A percentile compares a stretch with the other conserved stretches of the same genome.
phyloP scores from a whole-genome alignment of 2,329 filamentous ascomycete species.

The Dothideomycetes sp. region DNA sequence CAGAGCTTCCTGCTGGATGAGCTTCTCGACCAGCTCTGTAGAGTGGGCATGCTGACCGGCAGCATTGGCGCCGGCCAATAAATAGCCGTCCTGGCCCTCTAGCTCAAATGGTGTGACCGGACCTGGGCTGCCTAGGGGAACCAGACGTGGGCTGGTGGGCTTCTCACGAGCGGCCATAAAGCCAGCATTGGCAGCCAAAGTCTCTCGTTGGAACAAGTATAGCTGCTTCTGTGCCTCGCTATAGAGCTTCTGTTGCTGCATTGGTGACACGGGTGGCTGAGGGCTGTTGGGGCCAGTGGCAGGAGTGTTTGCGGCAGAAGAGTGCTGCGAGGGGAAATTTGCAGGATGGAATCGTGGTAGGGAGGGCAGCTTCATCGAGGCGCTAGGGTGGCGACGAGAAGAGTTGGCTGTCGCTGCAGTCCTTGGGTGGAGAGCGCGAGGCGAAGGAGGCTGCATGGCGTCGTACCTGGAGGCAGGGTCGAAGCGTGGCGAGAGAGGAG shows the following conservation, averaged over 20 bases:
- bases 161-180: constrained; percentile 18
- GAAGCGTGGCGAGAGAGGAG: constrained; percentile 22
- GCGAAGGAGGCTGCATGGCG: constrained; percentile 18
- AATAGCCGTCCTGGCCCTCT: constrained; percentile 32
- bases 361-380: constrained; percentile 33
- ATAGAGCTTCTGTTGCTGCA: constrained; percentile 31
- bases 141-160: constrained; percentile 37
- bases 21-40: constrained; percentile 34
- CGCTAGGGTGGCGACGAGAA: constrained; percentile 23
- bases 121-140: constrained; percentile 39
- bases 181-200: constrained; percentile 17
- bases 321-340: constrained; percentile 31
- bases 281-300: constrained; percentile 27
- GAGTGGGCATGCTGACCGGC: constrained; percentile 12
- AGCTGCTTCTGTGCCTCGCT: constrained; percentile 38
- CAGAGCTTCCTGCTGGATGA: constrained; percentile 34
- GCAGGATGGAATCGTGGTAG: constrained; percentile 42
- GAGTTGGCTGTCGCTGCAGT: constrained; percentile 17
- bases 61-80: constrained; percentile 31
- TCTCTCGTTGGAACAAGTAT: constrained; percentile 36
- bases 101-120: constrained; percentile 43
- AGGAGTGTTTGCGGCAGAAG: constrained; percentile 25
- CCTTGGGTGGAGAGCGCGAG: constrained; percentile 13
- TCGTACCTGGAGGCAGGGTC: constrained; percentile 19
- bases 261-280: constrained; percentile 32